Evolutionary conservation across 108 stramenopile genomes (phyloP), one percentile per base, ranked within the genome.

Genomic region (Discostella pseudostelligera): DNA sequence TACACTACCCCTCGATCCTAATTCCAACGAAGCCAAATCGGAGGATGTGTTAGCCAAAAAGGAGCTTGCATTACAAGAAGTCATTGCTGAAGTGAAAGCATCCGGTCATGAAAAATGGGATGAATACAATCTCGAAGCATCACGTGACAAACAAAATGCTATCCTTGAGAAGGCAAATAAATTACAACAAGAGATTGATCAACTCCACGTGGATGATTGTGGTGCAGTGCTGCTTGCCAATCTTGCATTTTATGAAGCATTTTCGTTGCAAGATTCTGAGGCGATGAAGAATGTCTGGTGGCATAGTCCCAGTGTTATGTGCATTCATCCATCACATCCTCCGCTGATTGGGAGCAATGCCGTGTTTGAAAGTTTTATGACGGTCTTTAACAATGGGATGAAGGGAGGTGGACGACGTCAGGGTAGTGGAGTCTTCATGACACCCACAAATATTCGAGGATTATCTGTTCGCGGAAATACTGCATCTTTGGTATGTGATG

Each of bases 401-500:
- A 59, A 56, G 46, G 49, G 55, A 28, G 51, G 54, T 20, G 37
- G 53, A 9, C 46, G 70, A 21, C 12, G 63, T 56, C 64, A 58
- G 26, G 50, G 28, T 22, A 57, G 39, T 62, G 65, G 62, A 50
- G 70, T 63, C 11, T 72, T 80, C 49, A 89, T 93, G 78, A 83
- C 87, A 29, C 92, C 92, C 5, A 66, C 81, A 20, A 82, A 87
- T 17, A 86, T 93, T 35, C 74, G 84, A 22, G 75, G 47, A 8
- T 48, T 93, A 47, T 72, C 81, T 16, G 87, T 90, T 32, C 84
- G 89, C 53, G 87, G 87, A 0, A 81, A 79, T 36, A 89, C 87
- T 10, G 92, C 92, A 14, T 80, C 87, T 21, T 50, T 93, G 19
- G 88, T 89, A 3, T 93, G 92, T 46, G 88, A 88, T 43, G 92